Conservation (phyloP, 352 stramenopile genomes). For the Phytophthora capsici region DNA sequence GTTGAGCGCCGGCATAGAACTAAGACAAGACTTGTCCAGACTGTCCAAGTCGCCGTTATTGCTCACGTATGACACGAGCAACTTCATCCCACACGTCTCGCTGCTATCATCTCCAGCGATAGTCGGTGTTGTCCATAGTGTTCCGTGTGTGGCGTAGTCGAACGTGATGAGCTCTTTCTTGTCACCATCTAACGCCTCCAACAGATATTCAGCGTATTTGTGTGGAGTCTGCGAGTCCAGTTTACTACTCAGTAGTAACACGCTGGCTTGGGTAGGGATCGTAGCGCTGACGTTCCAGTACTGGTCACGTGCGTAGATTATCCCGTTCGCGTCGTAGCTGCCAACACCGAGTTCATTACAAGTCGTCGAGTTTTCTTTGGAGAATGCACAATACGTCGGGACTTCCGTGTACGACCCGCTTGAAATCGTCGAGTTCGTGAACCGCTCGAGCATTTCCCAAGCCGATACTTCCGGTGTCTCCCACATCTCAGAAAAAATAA, state of each 20-base stretch:
- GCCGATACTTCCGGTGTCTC: slow-evolving; percentile 23
- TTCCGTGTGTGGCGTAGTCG: neutral
- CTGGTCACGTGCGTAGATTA: neutral
- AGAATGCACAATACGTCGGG: slow-evolving; percentile 43
- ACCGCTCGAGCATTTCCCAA: slow-evolving; percentile 1
- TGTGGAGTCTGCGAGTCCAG: neutral
- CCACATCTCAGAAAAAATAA: slow-evolving; percentile 55
- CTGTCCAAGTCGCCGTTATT: neutral
- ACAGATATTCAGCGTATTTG: neutral
- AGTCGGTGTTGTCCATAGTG: neutral
- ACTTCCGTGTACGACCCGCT: slow-evolving; percentile 6
- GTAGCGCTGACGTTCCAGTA: neutral
- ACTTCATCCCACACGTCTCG: neutral
- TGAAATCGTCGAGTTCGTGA: slow-evolving; percentile 20
- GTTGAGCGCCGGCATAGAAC: neutral
- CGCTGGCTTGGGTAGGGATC: neutral
- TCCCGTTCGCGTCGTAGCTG: neutral
- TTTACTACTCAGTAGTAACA: neutral
- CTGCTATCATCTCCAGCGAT: neutral
- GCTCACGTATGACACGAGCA: neutral
- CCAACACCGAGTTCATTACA: neutral
- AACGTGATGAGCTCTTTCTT: neutral
- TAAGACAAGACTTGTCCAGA: neutral
- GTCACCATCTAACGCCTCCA: neutral
- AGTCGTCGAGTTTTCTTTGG: neutral